phyloP scores from a whole-genome alignment of 768 basidiomycete species.

The Rhizopogon roseolus region DNA sequence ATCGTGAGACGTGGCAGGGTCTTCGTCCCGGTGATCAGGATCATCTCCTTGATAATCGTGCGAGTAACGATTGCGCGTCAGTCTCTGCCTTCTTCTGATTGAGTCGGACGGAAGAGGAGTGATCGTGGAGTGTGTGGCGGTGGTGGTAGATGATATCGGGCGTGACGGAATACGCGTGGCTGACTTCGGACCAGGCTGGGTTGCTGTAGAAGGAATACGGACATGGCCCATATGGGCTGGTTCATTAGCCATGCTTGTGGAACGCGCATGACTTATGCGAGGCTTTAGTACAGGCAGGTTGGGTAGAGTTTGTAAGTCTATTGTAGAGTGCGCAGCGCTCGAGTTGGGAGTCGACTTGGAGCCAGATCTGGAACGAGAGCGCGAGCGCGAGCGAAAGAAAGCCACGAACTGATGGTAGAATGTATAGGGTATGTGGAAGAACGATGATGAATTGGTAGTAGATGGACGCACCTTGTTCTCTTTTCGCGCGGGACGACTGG shows the following conservation, averaged over 20 bases:
- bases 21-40: constrained; percentile 5
- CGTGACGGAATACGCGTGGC: constrained; percentile 47
- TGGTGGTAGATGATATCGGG: constrained; percentile 63
- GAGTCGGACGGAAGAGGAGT: constrained; percentile 50
- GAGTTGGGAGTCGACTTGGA: constrained; percentile 2
- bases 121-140: constrained; percentile 56
- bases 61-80: constrained; percentile 13
- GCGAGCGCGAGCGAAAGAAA: constrained; percentile 62
- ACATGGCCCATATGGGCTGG: constrained; percentile 1
- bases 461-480: constrained; percentile 40
- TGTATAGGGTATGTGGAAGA: constrained; percentile 1
- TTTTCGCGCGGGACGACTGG: constrained; percentile 16
- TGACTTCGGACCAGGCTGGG: constrained; percentile 28
- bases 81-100: constrained; percentile 13
- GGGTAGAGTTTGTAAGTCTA: constrained; percentile 13
- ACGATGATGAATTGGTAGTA: background rate
- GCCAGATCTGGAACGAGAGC: constrained; percentile 32
- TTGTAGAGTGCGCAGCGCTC: constrained; percentile 4
- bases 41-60: constrained; percentile 9
- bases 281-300: constrained; percentile 1
- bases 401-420: constrained; percentile 45
- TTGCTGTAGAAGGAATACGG: constrained; percentile 10
- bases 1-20: constrained; percentile 11
- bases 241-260: constrained; percentile 6
- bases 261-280: constrained; percentile 12